A percentile compares a stretch with the other conserved stretches of the same genome.
Conservation (phyloP, 108 stramenopile genomes). For the Conticribra weissflogii region DNA sequence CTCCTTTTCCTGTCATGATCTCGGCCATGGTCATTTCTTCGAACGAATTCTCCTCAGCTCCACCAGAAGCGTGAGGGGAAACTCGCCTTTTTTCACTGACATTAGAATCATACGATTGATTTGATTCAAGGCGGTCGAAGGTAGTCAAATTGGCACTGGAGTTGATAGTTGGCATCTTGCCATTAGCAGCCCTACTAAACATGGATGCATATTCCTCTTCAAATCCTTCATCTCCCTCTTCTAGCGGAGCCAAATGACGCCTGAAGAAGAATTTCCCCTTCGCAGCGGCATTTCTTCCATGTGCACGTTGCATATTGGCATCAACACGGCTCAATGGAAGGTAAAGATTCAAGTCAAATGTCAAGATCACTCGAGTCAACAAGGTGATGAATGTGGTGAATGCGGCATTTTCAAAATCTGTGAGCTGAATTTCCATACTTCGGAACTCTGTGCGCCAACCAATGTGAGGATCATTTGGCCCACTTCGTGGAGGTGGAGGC, state of each 20-base stretch:
- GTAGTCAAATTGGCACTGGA: conserved; percentile 13
- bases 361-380: conserved; percentile 94
- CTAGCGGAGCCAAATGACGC: conserved; percentile 90
- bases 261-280: conserved; percentile 96
- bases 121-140: conserved; percentile 16
- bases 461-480: conserved; percentile 91
- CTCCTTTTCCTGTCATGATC: conserved; percentile 96
- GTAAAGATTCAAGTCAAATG: conserved; percentile 98
- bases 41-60: conserved; percentile 85
- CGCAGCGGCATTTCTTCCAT: conserved; percentile 85
- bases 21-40: conserved; percentile 98
- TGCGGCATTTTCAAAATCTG: conserved; percentile 99
- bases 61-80: conserved; percentile 73
- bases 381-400: conserved; percentile 95
- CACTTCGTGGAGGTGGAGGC: conserved; percentile 94
- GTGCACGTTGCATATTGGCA: conserved; percentile 98
- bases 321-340: conserved; percentile 96
- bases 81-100: conserved; percentile 62
- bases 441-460: conserved; percentile 99
- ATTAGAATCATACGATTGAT: conserved; percentile 32
- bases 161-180: conserved; percentile 25
- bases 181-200: conserved; percentile 72
- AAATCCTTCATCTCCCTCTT: conserved; percentile 85
- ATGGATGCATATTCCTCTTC: conserved; percentile 84
- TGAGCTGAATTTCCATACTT: conserved; percentile 98